Conservation (phyloP, 2,329 filamentous ascomycete genomes). For the Neonectria sp. region DNA sequence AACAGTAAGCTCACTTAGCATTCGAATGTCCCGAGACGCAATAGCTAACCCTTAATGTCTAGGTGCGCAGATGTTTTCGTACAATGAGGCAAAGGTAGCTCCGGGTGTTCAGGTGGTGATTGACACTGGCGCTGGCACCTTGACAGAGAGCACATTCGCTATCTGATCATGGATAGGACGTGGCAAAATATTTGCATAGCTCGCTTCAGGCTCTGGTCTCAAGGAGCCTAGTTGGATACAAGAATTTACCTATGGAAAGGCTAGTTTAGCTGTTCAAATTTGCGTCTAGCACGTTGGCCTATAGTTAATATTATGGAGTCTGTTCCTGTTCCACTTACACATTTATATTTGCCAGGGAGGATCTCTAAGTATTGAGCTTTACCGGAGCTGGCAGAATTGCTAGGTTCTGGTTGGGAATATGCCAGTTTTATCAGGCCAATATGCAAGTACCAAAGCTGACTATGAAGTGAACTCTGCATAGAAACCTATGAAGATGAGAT, state of each 20-base stretch:
- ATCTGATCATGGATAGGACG: neutral
- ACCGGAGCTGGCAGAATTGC: too few relatives aligned
- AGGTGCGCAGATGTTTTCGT: conserved; percentile 9
- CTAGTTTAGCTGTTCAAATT: too few relatives aligned
- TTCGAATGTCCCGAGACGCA: neutral
- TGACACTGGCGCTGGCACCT: conserved; percentile 1
- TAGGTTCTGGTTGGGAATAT: too few relatives aligned
- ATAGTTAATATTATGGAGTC: too few relatives aligned
- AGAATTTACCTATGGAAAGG: neutral
- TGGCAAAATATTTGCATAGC: neutral
- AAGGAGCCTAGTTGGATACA: neutral
- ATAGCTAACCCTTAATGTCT: neutral
- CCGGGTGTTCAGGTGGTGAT: conserved; percentile 17
- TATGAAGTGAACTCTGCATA: too few relatives aligned
- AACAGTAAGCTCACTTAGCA: neutral
- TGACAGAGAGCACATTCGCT: conserved; percentile 6
- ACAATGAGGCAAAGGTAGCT: conserved; percentile 2
- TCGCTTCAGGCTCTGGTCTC: neutral
- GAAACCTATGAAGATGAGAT: too few relatives aligned
- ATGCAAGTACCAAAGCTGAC: too few relatives aligned
- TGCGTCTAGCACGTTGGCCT: too few relatives aligned
- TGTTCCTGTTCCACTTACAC: too few relatives aligned
- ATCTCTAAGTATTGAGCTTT: too few relatives aligned
- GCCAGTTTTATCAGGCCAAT: too few relatives aligned
- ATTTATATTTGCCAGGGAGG: too few relatives aligned